These are phyloP conservation scores for Melanogaster broomeanus DNA, from an alignment of 768 basidiomycete species.

Conservation along the genomic window DNA sequence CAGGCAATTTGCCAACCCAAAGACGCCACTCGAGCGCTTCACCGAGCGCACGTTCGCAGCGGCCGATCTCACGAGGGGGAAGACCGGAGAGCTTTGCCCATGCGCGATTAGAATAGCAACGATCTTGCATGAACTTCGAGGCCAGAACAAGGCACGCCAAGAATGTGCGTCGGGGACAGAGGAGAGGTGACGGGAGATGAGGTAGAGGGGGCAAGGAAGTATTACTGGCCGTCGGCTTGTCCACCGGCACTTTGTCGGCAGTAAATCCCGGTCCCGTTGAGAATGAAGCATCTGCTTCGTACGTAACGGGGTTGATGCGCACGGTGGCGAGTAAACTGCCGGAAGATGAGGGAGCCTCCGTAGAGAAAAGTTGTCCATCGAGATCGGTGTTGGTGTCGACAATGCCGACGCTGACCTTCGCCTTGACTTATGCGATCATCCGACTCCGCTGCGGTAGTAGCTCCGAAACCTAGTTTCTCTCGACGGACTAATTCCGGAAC, in stretches of 20 bases:
- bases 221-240: slow-evolving; percentile 15
- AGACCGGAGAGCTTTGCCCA: slow-evolving; percentile 96
- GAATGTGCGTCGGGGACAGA: slow-evolving; percentile 89
- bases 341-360: slow-evolving; percentile 4
- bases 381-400: slow-evolving; percentile 44
- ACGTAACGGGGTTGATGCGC: slow-evolving; percentile 36
- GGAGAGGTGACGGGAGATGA: slow-evolving; percentile 72
- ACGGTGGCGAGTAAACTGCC: slow-evolving; percentile 45
- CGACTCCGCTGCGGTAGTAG: slow-evolving; percentile 42
- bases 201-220: slow-evolving; percentile 36
- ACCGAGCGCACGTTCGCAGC: slow-evolving; percentile 86
- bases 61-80: slow-evolving; percentile 80
- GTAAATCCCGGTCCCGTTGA: slow-evolving; percentile 14
- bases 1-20: slow-evolving; percentile 79
- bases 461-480: slow-evolving; percentile 48
- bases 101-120: slow-evolving; percentile 90
- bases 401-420: slow-evolving; percentile 42
- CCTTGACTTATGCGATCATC: slow-evolving; percentile 45
- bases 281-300: slow-evolving; percentile 15
- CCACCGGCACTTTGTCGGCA: slow-evolving; percentile 5
- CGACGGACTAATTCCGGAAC: slow-evolving; percentile 61
- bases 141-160: slow-evolving; percentile 87
- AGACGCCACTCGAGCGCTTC: slow-evolving; percentile 88
- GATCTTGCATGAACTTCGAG: slow-evolving; percentile 91
- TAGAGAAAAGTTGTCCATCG: slow-evolving; percentile 7